Conservation (phyloP, 352 stramenopile genomes). For the Thalassiosira livingstoniorum region DNA sequence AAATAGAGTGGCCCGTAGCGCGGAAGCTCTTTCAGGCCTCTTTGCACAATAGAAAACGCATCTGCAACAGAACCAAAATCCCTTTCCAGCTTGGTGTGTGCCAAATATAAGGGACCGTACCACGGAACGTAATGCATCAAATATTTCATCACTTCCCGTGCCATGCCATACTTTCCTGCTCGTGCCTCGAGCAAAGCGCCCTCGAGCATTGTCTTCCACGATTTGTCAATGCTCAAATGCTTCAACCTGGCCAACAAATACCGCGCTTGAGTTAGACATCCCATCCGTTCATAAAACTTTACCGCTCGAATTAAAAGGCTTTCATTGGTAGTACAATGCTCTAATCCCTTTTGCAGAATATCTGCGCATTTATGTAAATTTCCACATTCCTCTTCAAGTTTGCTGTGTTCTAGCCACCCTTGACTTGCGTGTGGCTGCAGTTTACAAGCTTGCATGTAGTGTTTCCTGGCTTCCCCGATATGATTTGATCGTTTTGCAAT, state of each 20-base stretch:
- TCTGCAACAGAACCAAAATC: constrained; percentile 79
- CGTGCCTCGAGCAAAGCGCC: constrained; percentile 88
- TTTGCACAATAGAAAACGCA: constrained; percentile 86
- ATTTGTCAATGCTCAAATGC: constrained; percentile 86
- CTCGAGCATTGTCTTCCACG: constrained; percentile 90
- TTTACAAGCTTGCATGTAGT: constrained; percentile 83
- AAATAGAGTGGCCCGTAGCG: constrained; percentile 92
- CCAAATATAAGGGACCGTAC: constrained; percentile 90
- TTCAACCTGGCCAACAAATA: constrained; percentile 86
- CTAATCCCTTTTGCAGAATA: constrained; percentile 86
- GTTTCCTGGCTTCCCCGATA: constrained; percentile 80
- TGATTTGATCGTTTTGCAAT: constrained; percentile 87
- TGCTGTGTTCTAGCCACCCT: constrained; percentile 90
- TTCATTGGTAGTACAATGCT: constrained; percentile 86
- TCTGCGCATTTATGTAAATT: constrained; percentile 80
- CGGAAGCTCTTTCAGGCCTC: constrained; percentile 86
- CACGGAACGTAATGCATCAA: constrained; percentile 88
- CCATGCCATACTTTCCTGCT: constrained; percentile 85
- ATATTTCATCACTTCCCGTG: constrained; percentile 88
- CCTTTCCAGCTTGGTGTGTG: constrained; percentile 87
- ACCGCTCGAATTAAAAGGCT: constrained; percentile 85
- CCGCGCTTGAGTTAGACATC: constrained; percentile 79
- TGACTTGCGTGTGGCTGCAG: constrained; percentile 84
- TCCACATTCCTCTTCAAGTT: constrained; percentile 90
- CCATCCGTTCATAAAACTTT: constrained; percentile 88